Evolutionary conservation across 257 asterid species (phyloP), one percentile per base, ranked within the genome.

Genomic region (Jaltomata sinuosa): DNA sequence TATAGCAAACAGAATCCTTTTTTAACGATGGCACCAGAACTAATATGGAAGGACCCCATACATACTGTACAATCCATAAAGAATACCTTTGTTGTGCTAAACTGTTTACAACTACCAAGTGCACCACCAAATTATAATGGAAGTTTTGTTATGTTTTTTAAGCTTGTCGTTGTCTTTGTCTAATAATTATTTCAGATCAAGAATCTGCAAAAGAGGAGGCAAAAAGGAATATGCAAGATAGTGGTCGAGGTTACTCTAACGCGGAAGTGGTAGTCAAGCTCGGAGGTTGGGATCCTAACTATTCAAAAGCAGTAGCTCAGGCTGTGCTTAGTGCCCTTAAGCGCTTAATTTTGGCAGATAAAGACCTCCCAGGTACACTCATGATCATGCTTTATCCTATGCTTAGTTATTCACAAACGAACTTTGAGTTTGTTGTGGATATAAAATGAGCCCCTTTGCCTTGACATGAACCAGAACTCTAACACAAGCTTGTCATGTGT

Each of bases 261-360:
- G 97, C 99, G 0, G 98, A 96, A 84, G 97, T 93, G 57, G 93
- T 94, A 9, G 95, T 94, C 80, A 96, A 94, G 90, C 88, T 93
- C 21, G 90, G 90, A 38, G 98, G 94, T 57, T 96, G 98, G 98
- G 97, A 94, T 76, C 69, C 90, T 32, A 87, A 86, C 65, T 89
- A 92, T 90, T 89, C 98, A 64, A 94, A 94, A 84, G 36, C 90
- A 25, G 94, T 92, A 31, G 97, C 98, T 57, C 98, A 93, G 85
- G 97, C 97, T 62, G 90, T 94, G 11, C 89, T 96, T 65, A 92
- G 96, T 85, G 98, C 97, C 83, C 97, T 96, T 81, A 94, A 94
- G 86, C 95, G 91, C 78, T 83, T 93, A 86, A 79, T 94, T 83
- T 80, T 96, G 89, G 90, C 98, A 1, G 96, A 96, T 84, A 93